Conservation (phyloP, 495 filamentous ascomycete genomes). For the Penicillium longicatenatum region DNA sequence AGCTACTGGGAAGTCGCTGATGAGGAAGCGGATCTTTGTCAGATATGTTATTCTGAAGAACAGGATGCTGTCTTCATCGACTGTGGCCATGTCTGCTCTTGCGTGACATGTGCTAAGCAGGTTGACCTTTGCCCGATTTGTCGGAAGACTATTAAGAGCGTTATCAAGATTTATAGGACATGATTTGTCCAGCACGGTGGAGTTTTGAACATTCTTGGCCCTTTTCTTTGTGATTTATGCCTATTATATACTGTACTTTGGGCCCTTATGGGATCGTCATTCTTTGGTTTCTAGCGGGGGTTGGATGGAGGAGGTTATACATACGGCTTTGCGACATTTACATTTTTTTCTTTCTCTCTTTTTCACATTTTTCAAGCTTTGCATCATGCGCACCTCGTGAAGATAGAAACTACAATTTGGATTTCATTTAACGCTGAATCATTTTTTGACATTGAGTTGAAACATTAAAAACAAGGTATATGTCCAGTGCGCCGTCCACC, state of each 20-base stretch:
- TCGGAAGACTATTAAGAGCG: slow-evolving; percentile 57
- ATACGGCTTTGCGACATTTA: slow-evolving; percentile 1
- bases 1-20: slow-evolving; percentile 65
- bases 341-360: not conserved
- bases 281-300: slow-evolving; percentile 8
- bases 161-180: slow-evolving; percentile 60
- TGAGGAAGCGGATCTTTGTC: slow-evolving; percentile 62
- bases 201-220: slow-evolving; percentile 12
- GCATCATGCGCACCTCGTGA: not conserved
- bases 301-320: not conserved
- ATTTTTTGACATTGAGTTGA: slow-evolving; percentile 6
- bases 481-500: slow-evolving; percentile 36
- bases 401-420: not conserved
- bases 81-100: slow-evolving; percentile 68
- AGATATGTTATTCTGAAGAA: slow-evolving; percentile 66
- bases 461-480: slow-evolving; percentile 18
- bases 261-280: slow-evolving; percentile 9
- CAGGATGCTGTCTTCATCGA: slow-evolving; percentile 65
- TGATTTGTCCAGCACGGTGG: slow-evolving; percentile 17
- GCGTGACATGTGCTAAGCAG: slow-evolving; percentile 60
- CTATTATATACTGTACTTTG: not conserved
- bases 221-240: slow-evolving; percentile 7
- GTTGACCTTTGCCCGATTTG: slow-evolving; percentile 69
- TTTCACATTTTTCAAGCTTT: not conserved
- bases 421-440: slow-evolving; percentile 3